phyloP scores from a whole-genome alignment of 2,329 filamentous ascomycete genomes.

The Penicillium sp. region DNA sequence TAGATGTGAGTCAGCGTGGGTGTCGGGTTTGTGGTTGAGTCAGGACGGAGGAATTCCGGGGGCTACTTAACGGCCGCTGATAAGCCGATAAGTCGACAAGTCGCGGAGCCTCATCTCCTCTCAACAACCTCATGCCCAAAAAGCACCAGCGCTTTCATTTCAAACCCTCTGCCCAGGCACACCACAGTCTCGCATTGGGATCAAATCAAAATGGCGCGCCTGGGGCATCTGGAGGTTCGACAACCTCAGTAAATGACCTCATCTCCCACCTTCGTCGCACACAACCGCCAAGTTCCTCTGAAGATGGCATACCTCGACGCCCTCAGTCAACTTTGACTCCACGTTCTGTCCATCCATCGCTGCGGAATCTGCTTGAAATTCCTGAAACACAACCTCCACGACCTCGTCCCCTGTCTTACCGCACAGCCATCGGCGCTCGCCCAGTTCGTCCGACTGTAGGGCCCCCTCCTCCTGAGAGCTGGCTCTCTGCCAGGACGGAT shows the following conservation, averaged over 20 bases:
- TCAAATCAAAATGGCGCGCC: conserved; percentile 30
- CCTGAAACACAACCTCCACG: conserved; percentile 46
- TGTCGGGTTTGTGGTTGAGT: not conserved
- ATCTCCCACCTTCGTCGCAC: conserved; percentile 49
- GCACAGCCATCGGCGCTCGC: conserved; percentile 34
- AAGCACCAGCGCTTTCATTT: conserved; percentile 44
- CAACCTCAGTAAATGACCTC: conserved; percentile 48
- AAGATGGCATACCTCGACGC: not conserved
- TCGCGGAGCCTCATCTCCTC: conserved; percentile 8
- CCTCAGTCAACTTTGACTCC: conserved; percentile 5
- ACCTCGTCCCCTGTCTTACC: conserved; percentile 38
- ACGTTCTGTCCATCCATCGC: conserved; percentile 46
- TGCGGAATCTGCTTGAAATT: conserved; percentile 47
- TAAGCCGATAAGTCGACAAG: conserved; percentile 10
- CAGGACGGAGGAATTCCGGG: not conserved
- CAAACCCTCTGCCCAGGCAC: conserved; percentile 44
- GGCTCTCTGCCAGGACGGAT: conserved; percentile 34
- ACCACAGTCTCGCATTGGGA: conserved; percentile 40
- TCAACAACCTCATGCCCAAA: conserved; percentile 45
- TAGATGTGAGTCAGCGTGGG: not conserved
- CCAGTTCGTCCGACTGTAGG: conserved; percentile 43
- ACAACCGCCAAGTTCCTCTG: conserved; percentile 30
- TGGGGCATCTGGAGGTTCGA: conserved; percentile 20
- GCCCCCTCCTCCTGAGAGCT: conserved; percentile 49
- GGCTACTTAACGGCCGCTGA: not conserved